These are phyloP conservation scores for Apiospora arundinis DNA, from an alignment of 2,329 filamentous ascomycete genomes.

Conservation along the genomic window DNA sequence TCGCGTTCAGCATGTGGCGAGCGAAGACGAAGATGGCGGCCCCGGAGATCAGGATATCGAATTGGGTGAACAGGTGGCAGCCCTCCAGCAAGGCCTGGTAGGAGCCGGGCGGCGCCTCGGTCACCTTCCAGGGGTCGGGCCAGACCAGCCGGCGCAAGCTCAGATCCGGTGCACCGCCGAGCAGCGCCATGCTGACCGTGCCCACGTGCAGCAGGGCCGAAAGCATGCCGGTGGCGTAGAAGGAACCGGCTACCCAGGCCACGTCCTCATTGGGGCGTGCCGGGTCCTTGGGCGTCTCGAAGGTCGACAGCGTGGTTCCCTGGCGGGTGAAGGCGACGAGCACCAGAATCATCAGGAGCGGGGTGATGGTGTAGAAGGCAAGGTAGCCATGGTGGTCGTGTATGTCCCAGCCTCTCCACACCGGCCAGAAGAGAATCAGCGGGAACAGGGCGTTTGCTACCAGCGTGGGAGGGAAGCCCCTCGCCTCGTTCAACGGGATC, in stretches of 20 bases:
- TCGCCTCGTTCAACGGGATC: neutral
- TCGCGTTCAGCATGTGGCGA: neutral
- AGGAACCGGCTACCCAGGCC: neutral
- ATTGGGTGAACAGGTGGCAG: neutral
- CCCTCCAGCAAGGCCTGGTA: conserved; percentile 5
- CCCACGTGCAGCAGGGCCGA: neutral
- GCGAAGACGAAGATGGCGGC: neutral
- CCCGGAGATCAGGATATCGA: neutral
- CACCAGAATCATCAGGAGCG: neutral
- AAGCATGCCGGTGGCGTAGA: neutral
- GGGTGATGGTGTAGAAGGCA: neutral
- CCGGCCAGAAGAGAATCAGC: conserved; percentile 5
- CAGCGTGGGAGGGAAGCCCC: conserved; percentile 7
- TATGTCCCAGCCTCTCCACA: neutral
- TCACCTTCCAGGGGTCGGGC: neutral
- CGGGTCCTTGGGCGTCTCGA: neutral
- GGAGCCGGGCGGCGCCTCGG: neutral
- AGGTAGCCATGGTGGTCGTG: conserved; percentile 4
- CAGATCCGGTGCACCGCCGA: neutral
- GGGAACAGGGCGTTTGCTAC: neutral
- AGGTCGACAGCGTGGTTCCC: neutral
- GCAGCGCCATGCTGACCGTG: neutral
- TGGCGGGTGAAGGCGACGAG: neutral
- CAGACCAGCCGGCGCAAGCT: neutral
- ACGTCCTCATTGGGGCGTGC: no score